These are phyloP conservation scores for Pythium scleroteichum DNA, from an alignment of 352 stramenopile genomes.

Conservation along the genomic window DNA sequence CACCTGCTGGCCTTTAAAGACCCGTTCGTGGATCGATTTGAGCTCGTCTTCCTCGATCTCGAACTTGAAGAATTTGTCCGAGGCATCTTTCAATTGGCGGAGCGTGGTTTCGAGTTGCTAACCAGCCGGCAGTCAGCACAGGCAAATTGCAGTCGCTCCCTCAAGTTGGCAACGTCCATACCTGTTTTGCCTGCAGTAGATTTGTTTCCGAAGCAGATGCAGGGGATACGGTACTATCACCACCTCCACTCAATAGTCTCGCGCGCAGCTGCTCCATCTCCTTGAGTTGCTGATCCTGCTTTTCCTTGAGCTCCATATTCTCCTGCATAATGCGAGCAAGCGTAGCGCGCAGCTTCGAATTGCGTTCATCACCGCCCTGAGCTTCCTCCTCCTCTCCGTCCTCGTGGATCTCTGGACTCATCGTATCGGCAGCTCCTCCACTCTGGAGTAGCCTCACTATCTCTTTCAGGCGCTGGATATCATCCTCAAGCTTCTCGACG, in stretches of 20 bases:
- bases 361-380: background rate
- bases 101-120: constrained; percentile 70
- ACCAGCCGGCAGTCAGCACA: background rate
- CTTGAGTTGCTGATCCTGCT: constrained; percentile 55
- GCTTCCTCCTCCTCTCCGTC: constrained; percentile 2
- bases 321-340: constrained; percentile 62
- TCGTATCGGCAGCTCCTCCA: constrained; percentile 6
- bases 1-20: constrained; percentile 42
- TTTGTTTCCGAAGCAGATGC: constrained; percentile 18
- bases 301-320: constrained; percentile 63
- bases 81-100: constrained; percentile 71
- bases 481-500: constrained; percentile 86
- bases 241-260: constrained; percentile 15
- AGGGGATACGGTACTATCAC: background rate
- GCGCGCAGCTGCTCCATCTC: constrained; percentile 53
- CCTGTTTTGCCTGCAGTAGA: constrained; percentile 35
- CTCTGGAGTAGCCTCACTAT: constrained; percentile 50
- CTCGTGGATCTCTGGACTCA: constrained; percentile 1
- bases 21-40: constrained; percentile 57
- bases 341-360: constrained; percentile 27
- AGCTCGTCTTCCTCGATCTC: constrained; percentile 94
- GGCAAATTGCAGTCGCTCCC: no score
- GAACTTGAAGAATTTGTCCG: constrained; percentile 91
- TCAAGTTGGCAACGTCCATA: no score
- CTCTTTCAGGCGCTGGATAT: constrained; percentile 77